These are phyloP conservation scores for Phytophthora colocasiae DNA, from an alignment of 352 stramenopile species.

Conservation along the genomic window DNA sequence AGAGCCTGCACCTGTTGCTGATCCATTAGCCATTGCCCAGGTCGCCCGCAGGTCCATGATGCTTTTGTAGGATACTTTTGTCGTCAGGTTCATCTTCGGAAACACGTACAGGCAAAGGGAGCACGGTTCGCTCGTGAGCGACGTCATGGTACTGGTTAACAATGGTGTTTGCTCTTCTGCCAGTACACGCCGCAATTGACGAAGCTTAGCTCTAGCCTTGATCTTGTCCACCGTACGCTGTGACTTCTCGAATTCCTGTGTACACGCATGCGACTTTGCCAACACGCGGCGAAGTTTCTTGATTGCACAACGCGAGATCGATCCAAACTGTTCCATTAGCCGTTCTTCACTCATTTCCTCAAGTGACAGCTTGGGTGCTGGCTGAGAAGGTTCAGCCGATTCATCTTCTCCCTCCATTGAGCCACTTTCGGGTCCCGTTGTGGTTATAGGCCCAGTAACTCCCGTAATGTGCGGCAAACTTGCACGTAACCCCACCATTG, in stretches of 20 bases:
- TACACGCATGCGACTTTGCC: conserved; percentile 61
- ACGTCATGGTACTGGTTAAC: conserved; percentile 57
- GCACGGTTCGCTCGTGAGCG: conserved; percentile 61
- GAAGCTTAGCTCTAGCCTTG: conserved; percentile 46
- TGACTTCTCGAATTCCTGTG: conserved; percentile 65
- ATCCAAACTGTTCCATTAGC: conserved; percentile 55
- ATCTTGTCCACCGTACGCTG: conserved; percentile 63
- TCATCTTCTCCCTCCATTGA: conserved; percentile 21
- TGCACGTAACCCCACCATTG: conserved; percentile 15
- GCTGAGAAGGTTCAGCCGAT: not conserved
- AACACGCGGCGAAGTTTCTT: conserved; percentile 69
- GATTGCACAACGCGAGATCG: conserved; percentile 55
- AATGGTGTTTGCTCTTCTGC: conserved; percentile 54
- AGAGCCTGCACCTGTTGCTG: not conserved
- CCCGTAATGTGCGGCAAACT: conserved; percentile 42
- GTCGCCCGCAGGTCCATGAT: conserved; percentile 61
- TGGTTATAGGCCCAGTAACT: conserved; percentile 5
- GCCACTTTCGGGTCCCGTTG: not conserved
- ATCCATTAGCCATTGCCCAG: conserved; percentile 33
- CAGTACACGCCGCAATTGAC: conserved; percentile 42
- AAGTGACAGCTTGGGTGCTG: conserved; percentile 34
- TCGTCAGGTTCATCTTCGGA: conserved; percentile 61
- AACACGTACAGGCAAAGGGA: conserved; percentile 65
- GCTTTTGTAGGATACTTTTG: conserved; percentile 70
- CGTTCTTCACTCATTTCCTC: conserved; percentile 71